Conservation (phyloP, 2,329 filamentous ascomycete species). For the Penicillium sumatraense region DNA sequence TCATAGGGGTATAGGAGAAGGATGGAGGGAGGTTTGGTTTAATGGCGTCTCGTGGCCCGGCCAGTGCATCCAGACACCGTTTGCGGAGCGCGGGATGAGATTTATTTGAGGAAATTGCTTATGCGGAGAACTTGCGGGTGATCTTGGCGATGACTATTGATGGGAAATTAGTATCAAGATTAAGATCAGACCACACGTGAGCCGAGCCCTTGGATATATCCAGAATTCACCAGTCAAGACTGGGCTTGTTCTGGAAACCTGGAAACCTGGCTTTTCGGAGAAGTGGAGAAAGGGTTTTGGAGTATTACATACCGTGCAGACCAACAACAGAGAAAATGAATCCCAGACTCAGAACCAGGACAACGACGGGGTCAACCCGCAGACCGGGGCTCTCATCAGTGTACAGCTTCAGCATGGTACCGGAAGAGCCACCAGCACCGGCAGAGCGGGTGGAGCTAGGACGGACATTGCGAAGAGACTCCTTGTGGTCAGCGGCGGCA, state of each 20-base stretch:
- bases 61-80: not conserved
- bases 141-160: conserved; percentile 87
- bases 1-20: conserved; percentile 32
- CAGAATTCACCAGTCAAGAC: not conserved
- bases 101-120: conserved; percentile 24
- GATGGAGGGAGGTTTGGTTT: conserved; percentile 11
- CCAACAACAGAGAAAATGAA: conserved; percentile 99
- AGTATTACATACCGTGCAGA: conserved; percentile 92
- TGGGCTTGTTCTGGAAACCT: not conserved
- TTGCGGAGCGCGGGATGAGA: not conserved
- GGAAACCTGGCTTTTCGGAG: too few species aligned
- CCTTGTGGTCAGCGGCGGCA: conserved; percentile 95
- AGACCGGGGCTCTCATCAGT: conserved; percentile 97
- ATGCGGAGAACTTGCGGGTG: conserved; percentile 79
- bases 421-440: conserved; percentile 92
- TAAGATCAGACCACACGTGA: not conserved
- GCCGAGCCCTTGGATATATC: not conserved
- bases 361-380: conserved; percentile 97
- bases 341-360: conserved; percentile 91
- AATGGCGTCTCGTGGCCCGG: conserved; percentile 7
- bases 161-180: conserved; percentile 17
- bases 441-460: conserved; percentile 91
- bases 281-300: too few species aligned
- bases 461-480: conserved; percentile 91
- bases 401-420: conserved; percentile 98